Evolutionary conservation across 805 yeast species (phyloP).

Genomic region (Cyberlindnera americana): DNA sequence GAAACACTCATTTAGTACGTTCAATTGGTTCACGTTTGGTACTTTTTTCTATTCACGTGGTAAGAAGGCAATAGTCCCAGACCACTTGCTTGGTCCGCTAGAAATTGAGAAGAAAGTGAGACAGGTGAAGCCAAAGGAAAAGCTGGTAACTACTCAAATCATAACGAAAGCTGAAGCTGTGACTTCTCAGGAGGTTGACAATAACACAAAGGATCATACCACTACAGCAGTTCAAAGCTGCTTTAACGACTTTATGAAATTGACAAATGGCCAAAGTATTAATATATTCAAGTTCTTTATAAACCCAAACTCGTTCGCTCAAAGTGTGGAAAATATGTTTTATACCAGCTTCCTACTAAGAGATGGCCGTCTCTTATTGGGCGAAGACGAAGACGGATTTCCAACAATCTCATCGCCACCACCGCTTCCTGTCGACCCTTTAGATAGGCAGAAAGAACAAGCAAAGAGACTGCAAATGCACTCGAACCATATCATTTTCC

Average conservation of each 20-base stretch:
- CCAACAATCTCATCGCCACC: constrained; percentile 38
- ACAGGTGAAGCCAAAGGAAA: constrained; percentile 33
- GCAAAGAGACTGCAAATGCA: constrained; percentile 28
- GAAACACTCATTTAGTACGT: constrained; percentile 38
- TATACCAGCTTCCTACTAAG: constrained; percentile 75
- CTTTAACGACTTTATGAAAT: constrained; percentile 36
- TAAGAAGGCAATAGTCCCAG: constrained; percentile 45
- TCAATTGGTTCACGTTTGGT: constrained; percentile 62
- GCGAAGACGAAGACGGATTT: constrained; percentile 45
- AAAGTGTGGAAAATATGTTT: constrained; percentile 80
- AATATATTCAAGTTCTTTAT: constrained; percentile 64
- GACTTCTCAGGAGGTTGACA: constrained; percentile 46
- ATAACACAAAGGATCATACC: constrained; percentile 54
- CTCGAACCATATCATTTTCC: constrained; percentile 66
- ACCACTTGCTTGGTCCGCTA: constrained; percentile 70
- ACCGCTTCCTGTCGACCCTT: constrained; percentile 26
- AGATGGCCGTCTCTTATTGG: constrained; percentile 61
- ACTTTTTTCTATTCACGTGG: constrained; percentile 45
- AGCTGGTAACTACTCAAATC: constrained; percentile 39
- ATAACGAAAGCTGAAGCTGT: constrained; percentile 54
- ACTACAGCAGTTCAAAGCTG: constrained; percentile 59
- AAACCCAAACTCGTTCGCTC: constrained; percentile 73
- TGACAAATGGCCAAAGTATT: constrained; percentile 38
- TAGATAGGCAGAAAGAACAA: constrained; percentile 23
- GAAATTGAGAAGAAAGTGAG: constrained; percentile 51